phyloP scores from a whole-genome alignment of 345 rosid species.

The Melastoma malabathricum region DNA sequence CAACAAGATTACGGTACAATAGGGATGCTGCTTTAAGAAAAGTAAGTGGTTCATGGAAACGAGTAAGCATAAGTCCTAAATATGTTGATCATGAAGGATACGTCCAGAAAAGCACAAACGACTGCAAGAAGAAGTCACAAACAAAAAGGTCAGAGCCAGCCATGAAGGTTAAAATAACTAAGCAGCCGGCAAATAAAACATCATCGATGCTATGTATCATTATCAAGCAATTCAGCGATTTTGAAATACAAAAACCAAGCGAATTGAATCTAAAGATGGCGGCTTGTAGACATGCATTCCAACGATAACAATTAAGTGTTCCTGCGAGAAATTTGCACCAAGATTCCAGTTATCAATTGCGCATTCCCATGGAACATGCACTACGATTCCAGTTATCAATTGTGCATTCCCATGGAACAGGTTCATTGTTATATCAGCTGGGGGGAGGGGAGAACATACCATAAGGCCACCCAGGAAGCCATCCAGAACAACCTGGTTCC shows the following conservation, averaged over 20 bases:
- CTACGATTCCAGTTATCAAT: not conserved
- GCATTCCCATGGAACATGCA: not conserved
- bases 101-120: conserved; percentile 99
- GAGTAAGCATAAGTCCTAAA: not conserved
- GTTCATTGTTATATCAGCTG: not conserved
- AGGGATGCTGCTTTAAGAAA: not conserved
- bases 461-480: conserved; percentile 87
- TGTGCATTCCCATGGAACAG: not conserved
- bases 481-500: conserved; percentile 61
- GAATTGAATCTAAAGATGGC: too few relatives aligned
- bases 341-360: not conserved
- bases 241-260: too few relatives aligned
- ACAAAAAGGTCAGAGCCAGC: not conserved
- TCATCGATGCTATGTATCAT: too few relatives aligned
- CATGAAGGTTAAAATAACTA: not conserved
- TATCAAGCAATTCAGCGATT: too few relatives aligned
- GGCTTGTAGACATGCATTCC: too few relatives aligned
- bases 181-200: not conserved
- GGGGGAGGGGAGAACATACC: conserved; percentile 29
- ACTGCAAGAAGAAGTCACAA: conserved; percentile 40
- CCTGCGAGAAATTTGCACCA: too few relatives aligned
- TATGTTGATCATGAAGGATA: conserved; percentile 38
- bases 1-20: not conserved
- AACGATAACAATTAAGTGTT: too few relatives aligned
- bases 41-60: not conserved